These are phyloP conservation scores for Chaetomiaceae sp. DNA, from an alignment of 2,329 filamentous ascomycete genomes.

Conservation along the genomic window DNA sequence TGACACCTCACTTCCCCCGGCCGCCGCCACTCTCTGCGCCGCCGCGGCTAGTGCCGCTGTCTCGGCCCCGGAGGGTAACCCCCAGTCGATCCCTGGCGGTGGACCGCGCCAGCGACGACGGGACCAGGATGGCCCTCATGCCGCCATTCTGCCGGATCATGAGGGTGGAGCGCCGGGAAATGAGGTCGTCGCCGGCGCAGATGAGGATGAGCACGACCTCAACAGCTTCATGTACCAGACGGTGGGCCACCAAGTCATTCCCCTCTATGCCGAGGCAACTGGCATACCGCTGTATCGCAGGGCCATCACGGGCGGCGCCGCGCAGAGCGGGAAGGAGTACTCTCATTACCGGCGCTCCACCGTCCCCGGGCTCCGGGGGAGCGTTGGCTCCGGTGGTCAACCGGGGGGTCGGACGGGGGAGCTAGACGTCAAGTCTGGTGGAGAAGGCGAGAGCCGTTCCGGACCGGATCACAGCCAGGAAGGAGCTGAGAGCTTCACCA, in stretches of 20 bases:
- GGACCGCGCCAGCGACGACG: constrained; percentile 3
- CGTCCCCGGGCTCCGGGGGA: background rate
- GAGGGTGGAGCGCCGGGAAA: constrained; percentile 14
- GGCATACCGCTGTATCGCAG: constrained; percentile 79
- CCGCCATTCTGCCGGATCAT: constrained; percentile 9
- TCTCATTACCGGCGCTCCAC: constrained; percentile 12
- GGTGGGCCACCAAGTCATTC: constrained; percentile 81
- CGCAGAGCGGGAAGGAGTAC: constrained; percentile 71
- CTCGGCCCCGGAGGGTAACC: constrained; percentile 12
- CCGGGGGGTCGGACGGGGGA: background rate
- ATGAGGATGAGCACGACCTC: constrained; percentile 58
- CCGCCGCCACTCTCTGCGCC: constrained; percentile 6
- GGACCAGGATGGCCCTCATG: constrained; percentile 10
- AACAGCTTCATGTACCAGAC: constrained; percentile 99
- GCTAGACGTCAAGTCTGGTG: background rate
- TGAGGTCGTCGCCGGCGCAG: constrained; percentile 32
- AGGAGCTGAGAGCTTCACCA: background rate
- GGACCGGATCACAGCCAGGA: too few species aligned
- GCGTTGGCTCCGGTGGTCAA: background rate
- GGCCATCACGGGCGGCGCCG: constrained; percentile 66
- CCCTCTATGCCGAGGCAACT: constrained; percentile 75
- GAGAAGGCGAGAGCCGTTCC: background rate
- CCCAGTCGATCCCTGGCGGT: constrained; percentile 3
- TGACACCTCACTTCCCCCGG: constrained; percentile 3
- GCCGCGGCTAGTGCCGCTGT: constrained; percentile 19